Percentiles rank a stretch among this genome's conserved stretches.
phyloP scores from a whole-genome alignment of 2,329 filamentous ascomycete genomes.

The Xylaria sp. region DNA sequence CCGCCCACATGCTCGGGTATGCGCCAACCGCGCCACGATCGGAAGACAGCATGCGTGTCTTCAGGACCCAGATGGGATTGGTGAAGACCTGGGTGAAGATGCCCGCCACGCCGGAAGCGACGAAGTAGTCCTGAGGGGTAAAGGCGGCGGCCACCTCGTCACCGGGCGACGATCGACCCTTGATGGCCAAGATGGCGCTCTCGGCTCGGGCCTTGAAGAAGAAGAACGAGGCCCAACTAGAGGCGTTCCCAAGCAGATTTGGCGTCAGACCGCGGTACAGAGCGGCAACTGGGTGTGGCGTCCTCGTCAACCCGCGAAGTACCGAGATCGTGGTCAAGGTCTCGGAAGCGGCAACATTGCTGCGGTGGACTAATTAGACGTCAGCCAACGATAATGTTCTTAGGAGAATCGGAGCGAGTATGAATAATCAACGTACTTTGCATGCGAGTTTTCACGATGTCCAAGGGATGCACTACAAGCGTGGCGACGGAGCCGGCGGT shows the following conservation, averaged over 20 bases:
- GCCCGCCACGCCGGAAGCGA: slow-evolving; percentile 77
- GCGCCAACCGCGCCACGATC: slow-evolving; percentile 79
- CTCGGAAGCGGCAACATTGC: slow-evolving; percentile 52
- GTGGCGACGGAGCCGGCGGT: slow-evolving; percentile 89
- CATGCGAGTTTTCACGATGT: slow-evolving; percentile 95
- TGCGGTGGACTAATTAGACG: slow-evolving; percentile 59
- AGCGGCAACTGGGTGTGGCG: slow-evolving; percentile 70
- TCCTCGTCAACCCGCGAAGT: slow-evolving; percentile 60
- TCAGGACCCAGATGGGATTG: slow-evolving; percentile 98
- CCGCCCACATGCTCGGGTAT: slow-evolving; percentile 81
- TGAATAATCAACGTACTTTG: slow-evolving; percentile 72
- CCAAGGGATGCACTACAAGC: slow-evolving; percentile 88
- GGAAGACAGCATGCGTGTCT: slow-evolving; percentile 94
- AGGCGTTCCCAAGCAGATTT: slow-evolving; percentile 90
- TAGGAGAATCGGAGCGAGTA: background rate
- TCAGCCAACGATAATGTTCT: slow-evolving; percentile 31
- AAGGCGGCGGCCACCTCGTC: slow-evolving; percentile 52
- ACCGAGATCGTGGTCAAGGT: slow-evolving; percentile 63
- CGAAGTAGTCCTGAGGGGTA: slow-evolving; percentile 79
- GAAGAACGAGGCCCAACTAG: slow-evolving; percentile 94
- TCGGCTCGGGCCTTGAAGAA: slow-evolving; percentile 74
- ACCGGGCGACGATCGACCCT: slow-evolving; percentile 36
- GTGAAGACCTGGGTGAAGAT: slow-evolving; percentile 83
- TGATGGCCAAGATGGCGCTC: slow-evolving; percentile 55
- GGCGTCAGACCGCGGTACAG: slow-evolving; percentile 91